Evolutionary conservation across 2,329 filamentous ascomycete genomes (phyloP).

Genomic region (Xylaria sp.): DNA sequence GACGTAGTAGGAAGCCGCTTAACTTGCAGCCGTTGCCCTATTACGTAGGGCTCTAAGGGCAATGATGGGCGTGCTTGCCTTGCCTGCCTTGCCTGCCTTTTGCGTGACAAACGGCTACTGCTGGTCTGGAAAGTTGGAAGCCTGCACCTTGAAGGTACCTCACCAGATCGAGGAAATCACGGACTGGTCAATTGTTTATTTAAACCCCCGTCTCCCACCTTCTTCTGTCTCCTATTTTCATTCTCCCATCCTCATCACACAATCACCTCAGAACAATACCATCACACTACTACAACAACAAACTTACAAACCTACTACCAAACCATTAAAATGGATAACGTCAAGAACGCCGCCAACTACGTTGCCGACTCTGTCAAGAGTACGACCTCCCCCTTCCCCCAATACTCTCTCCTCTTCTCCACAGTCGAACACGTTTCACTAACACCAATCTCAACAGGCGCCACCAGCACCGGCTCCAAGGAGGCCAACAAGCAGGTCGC

Average conservation of each 20-base stretch:
- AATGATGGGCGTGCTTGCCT: too few species aligned
- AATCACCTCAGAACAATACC: background rate
- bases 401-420: background rate
- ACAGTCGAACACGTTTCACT: background rate
- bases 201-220: conserved; percentile 31
- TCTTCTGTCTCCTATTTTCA: background rate
- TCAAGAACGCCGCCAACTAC: conserved; percentile 71
- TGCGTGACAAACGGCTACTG: too few species aligned
- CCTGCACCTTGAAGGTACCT: conserved; percentile 1
- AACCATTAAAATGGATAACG: conserved; percentile 54
- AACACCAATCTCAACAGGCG: conserved; percentile 34
- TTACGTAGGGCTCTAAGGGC: too few species aligned
- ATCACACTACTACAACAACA: conserved; percentile 26
- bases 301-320: conserved; percentile 9
- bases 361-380: conserved; percentile 68
- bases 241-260: conserved; percentile 4
- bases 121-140: too few species aligned
- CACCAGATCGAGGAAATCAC: background rate
- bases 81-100: too few species aligned
- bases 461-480: conserved; percentile 63
- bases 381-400: conserved; percentile 16
- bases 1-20: too few species aligned
- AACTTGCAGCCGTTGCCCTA: conserved; percentile 2
- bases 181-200: conserved; percentile 27
- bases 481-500: conserved; percentile 73